These are phyloP conservation scores for Trametes sp. DNA, from an alignment of 1,284 basidiomycete genomes.

Conservation along the genomic window DNA sequence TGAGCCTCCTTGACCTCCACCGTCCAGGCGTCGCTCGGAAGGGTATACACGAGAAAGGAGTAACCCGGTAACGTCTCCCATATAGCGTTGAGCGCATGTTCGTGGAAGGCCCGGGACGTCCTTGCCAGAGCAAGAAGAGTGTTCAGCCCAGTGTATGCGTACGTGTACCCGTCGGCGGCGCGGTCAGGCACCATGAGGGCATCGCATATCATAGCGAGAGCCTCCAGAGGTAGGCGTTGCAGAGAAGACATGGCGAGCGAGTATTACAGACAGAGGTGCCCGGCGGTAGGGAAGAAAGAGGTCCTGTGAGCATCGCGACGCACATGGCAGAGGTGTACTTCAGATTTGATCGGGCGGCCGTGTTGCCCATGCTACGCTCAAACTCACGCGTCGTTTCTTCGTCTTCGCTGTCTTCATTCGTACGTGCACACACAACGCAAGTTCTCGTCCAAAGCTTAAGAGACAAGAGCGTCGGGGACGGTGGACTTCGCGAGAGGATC, in stretches of 20 bases:
- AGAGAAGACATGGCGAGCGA: not conserved
- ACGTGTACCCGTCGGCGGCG: not conserved
- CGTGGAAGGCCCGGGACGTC: conserved; percentile 16
- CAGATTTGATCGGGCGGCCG: too few relatives aligned
- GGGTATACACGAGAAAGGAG: conserved; percentile 6
- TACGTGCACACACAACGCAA: too few relatives aligned
- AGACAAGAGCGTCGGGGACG: too few relatives aligned
- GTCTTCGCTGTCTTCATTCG: too few relatives aligned
- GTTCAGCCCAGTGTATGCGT: not conserved
- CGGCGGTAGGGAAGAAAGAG: not conserved
- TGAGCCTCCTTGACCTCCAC: not conserved
- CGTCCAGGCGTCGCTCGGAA: conserved; percentile 10
- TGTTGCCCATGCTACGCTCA: too few relatives aligned
- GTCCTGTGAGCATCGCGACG: too few relatives aligned
- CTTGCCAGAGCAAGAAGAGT: conserved; percentile 11
- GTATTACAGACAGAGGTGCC: not conserved
- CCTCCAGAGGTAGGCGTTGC: not conserved
- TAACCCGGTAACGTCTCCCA: conserved; percentile 18
- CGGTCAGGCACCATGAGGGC: not conserved
- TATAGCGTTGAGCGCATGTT: conserved; percentile 14
- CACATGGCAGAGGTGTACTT: too few relatives aligned
- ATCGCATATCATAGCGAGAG: not conserved
- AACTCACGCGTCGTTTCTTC: too few relatives aligned
- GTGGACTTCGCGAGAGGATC: too few relatives aligned
- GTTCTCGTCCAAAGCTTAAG: too few relatives aligned